phyloP scores from a whole-genome alignment of 176 grass and related monocot species.

The Dactylis glomerata region DNA sequence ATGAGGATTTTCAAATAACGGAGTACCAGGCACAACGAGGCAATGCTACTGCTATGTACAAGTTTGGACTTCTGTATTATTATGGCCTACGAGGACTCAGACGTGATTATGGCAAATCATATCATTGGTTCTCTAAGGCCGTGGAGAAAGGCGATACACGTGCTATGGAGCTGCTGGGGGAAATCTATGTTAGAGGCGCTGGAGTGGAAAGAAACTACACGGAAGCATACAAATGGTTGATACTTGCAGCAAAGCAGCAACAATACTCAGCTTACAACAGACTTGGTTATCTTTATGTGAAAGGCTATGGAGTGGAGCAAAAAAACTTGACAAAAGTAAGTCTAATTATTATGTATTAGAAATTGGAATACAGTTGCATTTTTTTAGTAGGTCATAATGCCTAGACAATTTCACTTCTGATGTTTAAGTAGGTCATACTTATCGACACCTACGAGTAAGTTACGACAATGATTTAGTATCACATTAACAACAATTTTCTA shows the following conservation, averaged over 20 bases:
- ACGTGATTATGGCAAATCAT: constrained; percentile 72
- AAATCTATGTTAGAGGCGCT: constrained; percentile 94
- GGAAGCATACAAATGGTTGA: constrained; percentile 82
- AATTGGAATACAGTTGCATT: background rate
- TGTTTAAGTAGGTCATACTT: background rate
- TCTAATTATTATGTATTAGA: constrained; percentile 30
- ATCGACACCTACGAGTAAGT: background rate
- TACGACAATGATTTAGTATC: background rate
- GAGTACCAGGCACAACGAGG: constrained; percentile 95
- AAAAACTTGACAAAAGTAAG: constrained; percentile 89
- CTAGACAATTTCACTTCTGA: background rate
- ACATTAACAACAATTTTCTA: constrained; percentile 5
- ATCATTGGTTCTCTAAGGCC: constrained; percentile 84
- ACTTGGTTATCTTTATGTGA: constrained; percentile 93
- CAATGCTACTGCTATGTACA: constrained; percentile 73
- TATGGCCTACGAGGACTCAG: constrained; percentile 89
- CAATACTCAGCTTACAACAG: constrained; percentile 98
- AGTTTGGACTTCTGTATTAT: constrained; percentile 92
- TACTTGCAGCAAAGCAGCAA: constrained; percentile 74
- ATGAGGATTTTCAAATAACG: constrained; percentile 93
- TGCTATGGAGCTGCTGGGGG: constrained; percentile 80
- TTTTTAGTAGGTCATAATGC: background rate
- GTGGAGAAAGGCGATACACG: constrained; percentile 79
- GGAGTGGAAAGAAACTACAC: constrained; percentile 92
- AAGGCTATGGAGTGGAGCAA: constrained; percentile 93